Evolutionary conservation across 306 rosid genomes (phyloP).

Genomic region (Pyrus communis): DNA sequence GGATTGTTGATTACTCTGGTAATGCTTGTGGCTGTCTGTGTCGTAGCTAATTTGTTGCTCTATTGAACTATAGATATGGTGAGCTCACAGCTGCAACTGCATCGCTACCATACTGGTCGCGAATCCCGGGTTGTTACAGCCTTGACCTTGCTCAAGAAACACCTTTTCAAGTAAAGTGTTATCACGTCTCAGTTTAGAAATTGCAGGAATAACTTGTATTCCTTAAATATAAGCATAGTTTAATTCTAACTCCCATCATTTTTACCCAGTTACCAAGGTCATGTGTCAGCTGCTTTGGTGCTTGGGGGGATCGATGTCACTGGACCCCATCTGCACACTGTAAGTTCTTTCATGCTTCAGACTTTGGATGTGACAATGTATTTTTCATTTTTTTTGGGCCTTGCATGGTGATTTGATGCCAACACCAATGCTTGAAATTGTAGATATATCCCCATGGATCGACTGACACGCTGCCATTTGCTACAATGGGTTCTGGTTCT

Average conservation of each 20-base stretch:
- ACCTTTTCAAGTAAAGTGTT: conserved; percentile 40
- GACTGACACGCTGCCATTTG: conserved; percentile 61
- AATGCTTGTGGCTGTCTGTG: neutral
- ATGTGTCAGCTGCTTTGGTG: conserved; percentile 82
- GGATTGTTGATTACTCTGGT: neutral
- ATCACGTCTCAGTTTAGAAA: neutral
- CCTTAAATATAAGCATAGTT: neutral
- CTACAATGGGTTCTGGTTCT: conserved; percentile 62
- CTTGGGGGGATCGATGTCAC: conserved; percentile 97
- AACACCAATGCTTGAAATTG: neutral
- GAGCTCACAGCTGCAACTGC: conserved; percentile 89
- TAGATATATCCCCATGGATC: conserved; percentile 94
- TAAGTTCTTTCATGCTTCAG: conserved; percentile 29
- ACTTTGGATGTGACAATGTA: neutral
- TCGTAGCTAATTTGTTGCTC: conserved; percentile 5
- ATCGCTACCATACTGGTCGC: conserved; percentile 88
- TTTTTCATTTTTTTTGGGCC: neutral
- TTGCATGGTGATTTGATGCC: conserved; percentile 5
- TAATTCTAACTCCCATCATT: conserved; percentile 2
- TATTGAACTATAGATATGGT: conserved; percentile 60
- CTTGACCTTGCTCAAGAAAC: conserved; percentile 48
- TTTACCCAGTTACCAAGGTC: conserved; percentile 69
- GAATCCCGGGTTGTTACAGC: conserved; percentile 57
- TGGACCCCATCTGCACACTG: conserved; percentile 93
- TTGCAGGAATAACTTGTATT: neutral